Conservation (phyloP, 2,329 filamentous ascomycete species). For the Fusarium austroafricanum region DNA sequence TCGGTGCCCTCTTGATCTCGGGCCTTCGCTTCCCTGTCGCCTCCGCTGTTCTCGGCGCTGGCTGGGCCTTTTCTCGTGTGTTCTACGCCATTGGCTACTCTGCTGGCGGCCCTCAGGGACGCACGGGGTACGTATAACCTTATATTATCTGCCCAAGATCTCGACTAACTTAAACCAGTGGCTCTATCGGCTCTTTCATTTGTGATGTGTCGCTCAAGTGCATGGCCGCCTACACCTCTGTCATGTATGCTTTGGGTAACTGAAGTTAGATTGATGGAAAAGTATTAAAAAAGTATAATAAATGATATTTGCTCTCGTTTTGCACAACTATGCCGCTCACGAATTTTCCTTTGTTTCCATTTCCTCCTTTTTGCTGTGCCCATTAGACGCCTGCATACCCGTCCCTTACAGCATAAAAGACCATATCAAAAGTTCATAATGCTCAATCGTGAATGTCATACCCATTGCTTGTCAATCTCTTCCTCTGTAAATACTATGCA, state of each 20-base stretch:
- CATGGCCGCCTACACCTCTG: constrained; percentile 58
- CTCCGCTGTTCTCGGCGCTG: constrained; percentile 61
- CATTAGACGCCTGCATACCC: constrained; percentile 33
- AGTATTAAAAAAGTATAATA: neutral
- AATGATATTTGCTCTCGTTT: constrained; percentile 21
- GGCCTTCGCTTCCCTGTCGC: constrained; percentile 66
- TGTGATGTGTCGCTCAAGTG: constrained; percentile 55
- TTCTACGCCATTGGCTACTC: constrained; percentile 69
- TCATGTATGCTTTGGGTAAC: constrained; percentile 53
- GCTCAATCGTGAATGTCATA: constrained; percentile 26
- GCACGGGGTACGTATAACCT: constrained; percentile 51
- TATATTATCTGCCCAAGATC: neutral
- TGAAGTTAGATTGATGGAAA: constrained; percentile 8
- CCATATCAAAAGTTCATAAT: constrained; percentile 27
- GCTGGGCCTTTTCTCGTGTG: constrained; percentile 65
- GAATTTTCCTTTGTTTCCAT: constrained; percentile 24
- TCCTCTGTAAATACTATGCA: neutral
- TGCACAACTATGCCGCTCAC: constrained; percentile 20
- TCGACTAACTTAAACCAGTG: constrained; percentile 47
- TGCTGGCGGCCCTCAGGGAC: constrained; percentile 58
- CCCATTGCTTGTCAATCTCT: constrained; percentile 15
- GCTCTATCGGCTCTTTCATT: constrained; percentile 51
- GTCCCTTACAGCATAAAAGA: constrained; percentile 10
- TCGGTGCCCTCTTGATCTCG: constrained; percentile 65
- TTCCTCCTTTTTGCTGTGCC: constrained; percentile 26